phyloP scores from a whole-genome alignment of 495 filamentous ascomycete species.

The Lepraria neglecta region DNA sequence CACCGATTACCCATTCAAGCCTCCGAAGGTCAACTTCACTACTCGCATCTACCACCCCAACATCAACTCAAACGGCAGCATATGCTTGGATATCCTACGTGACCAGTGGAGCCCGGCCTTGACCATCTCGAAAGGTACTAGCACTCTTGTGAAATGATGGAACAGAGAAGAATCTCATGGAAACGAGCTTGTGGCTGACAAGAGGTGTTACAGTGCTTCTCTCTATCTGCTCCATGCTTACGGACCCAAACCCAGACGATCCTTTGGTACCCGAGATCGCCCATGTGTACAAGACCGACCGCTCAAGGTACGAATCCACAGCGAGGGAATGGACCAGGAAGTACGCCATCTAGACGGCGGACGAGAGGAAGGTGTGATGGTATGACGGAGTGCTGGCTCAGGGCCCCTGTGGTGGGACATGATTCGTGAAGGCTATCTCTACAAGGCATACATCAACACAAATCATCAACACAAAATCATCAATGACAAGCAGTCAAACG shows the following conservation, averaged over 20 bases:
- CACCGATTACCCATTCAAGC: slow-evolving; percentile 99
- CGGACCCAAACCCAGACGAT: slow-evolving; percentile 98
- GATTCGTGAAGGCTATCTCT: slow-evolving; percentile 10
- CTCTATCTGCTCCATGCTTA: slow-evolving; percentile 99
- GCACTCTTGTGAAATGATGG: background rate
- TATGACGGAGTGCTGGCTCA: slow-evolving; percentile 5
- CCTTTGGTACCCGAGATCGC: slow-evolving; percentile 97
- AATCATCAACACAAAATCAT: slow-evolving; percentile 15
- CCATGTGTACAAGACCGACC: slow-evolving; percentile 99
- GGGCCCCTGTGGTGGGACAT: background rate
- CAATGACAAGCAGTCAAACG: slow-evolving; percentile 15
- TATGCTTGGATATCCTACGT: slow-evolving; percentile 94
- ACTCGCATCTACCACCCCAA: slow-evolving; percentile 99
- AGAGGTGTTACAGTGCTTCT: slow-evolving; percentile 62
- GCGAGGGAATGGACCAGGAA: slow-evolving; percentile 98
- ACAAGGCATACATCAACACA: slow-evolving; percentile 14
- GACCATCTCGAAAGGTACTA: slow-evolving; percentile 94
- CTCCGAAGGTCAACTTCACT: slow-evolving; percentile 99
- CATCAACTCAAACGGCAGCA: slow-evolving; percentile 99
- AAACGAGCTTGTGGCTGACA: background rate
- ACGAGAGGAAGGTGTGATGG: background rate
- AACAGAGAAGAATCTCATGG: background rate
- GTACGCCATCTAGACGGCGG: slow-evolving; percentile 72
- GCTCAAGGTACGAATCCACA: slow-evolving; percentile 87
- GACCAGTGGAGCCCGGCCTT: slow-evolving; percentile 99